These are phyloP conservation scores for Agaricus sinodeliciosus DNA, from an alignment of 768 basidiomycete genomes.

Conservation along the genomic window DNA sequence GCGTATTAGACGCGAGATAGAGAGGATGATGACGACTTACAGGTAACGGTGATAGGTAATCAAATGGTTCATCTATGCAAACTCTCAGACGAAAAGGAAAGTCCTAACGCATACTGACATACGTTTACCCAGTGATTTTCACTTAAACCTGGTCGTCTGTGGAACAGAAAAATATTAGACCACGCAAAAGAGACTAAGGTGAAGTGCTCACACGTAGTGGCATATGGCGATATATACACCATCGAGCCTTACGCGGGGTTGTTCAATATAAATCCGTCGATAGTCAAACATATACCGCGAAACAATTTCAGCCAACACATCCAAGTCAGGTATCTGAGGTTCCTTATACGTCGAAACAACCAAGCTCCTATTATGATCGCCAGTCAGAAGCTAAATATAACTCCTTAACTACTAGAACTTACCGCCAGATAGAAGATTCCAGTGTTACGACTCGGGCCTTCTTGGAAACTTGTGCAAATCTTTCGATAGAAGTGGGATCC, in stretches of 20 bases:
- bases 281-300: constrained; percentile 55
- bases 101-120: constrained; percentile 18
- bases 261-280: constrained; percentile 74
- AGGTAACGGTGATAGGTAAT: constrained; percentile 92
- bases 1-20: background rate
- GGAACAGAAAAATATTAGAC: constrained; percentile 9
- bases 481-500: constrained; percentile 63
- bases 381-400: background rate
- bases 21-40: constrained; percentile 31
- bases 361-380: constrained; percentile 40
- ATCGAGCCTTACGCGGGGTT: constrained; percentile 78
- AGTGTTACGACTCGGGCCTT: constrained; percentile 70
- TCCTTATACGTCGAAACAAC: constrained; percentile 63
- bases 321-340: constrained; percentile 61
- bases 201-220: constrained; percentile 66
- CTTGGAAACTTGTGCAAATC: constrained; percentile 67
- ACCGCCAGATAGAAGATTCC: constrained; percentile 76
- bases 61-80: constrained; percentile 65
- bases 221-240: constrained; percentile 91
- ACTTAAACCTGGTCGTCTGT: constrained; percentile 65
- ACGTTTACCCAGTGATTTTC: constrained; percentile 89
- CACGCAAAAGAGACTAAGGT: background rate
- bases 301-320: constrained; percentile 42
- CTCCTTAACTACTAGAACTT: constrained; percentile 13
- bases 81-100: constrained; percentile 6